Evolutionary conservation across 176 grass and related monocot genomes (phyloP).

Genomic region (Rhynchospora pubera): DNA sequence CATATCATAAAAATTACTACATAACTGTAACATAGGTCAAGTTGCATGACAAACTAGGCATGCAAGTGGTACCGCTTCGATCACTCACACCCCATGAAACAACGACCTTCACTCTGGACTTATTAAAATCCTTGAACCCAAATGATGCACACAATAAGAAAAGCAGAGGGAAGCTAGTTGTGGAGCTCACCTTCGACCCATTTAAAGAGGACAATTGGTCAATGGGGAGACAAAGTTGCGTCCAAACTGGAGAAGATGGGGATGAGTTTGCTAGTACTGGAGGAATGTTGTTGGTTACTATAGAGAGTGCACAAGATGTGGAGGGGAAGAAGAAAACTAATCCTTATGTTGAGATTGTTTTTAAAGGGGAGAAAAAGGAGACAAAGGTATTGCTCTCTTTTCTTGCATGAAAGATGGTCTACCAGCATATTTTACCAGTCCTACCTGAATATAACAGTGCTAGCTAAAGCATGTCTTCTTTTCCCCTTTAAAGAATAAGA

Average conservation of each 20-base stretch:
- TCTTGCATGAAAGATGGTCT: not conserved
- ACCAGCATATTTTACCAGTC: not conserved
- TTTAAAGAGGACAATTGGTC: conserved; percentile 60
- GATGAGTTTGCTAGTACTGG: conserved; percentile 16
- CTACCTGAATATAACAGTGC: no score
- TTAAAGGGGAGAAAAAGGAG: conserved; percentile 72
- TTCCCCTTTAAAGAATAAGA: no score
- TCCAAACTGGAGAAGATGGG: not conserved
- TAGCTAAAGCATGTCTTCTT: not conserved
- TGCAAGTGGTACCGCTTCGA: conserved; percentile 80
- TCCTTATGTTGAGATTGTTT: conserved; percentile 60
- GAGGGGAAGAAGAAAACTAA: conserved; percentile 89
- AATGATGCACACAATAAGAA: conserved; percentile 78
- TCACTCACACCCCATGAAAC: conserved; percentile 58
- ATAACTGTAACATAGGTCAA: conserved; percentile 43
- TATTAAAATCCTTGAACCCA: conserved; percentile 67
- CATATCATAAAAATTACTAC: not conserved
- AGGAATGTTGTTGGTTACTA: conserved; percentile 53
- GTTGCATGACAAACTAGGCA: conserved; percentile 86
- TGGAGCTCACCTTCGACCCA: conserved; percentile 78
- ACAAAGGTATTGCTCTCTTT: conserved; percentile 57
- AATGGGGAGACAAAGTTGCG: conserved; percentile 23
- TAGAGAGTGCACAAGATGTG: conserved; percentile 72
- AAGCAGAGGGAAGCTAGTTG: conserved; percentile 70
- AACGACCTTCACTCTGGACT: conserved; percentile 69